Evolutionary conservation across 805 yeast species (phyloP).

Genomic region (Zygoascus flipseniorum): DNA sequence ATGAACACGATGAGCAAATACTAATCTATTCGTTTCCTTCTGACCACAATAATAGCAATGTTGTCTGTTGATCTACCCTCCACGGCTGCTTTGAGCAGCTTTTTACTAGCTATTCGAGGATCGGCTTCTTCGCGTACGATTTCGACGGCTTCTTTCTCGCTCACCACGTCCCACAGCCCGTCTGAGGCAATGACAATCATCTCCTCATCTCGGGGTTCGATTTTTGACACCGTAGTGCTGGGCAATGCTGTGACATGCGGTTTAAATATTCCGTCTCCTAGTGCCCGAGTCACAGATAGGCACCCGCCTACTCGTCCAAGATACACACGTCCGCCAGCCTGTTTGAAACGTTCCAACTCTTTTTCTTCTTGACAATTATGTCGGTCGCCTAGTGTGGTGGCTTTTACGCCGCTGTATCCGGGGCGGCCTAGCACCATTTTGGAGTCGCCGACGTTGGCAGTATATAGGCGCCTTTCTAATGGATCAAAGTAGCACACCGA

Average conservation of each 20-base stretch:
- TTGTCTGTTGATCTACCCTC: slow-evolving; percentile 78
- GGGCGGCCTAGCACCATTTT: slow-evolving; percentile 59
- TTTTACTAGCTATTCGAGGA: slow-evolving; percentile 58
- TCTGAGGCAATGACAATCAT: slow-evolving; percentile 90
- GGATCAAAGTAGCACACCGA: slow-evolving; percentile 75
- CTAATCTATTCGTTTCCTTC: slow-evolving; percentile 10
- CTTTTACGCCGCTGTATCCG: slow-evolving; percentile 39
- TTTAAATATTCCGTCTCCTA: slow-evolving; percentile 88
- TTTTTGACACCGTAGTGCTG: slow-evolving; percentile 69
- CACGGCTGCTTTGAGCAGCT: slow-evolving; percentile 63
- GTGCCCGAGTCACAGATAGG: slow-evolving; percentile 84
- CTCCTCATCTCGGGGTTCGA: slow-evolving; percentile 46
- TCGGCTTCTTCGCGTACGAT: slow-evolving; percentile 45
- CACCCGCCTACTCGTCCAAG: slow-evolving; percentile 91
- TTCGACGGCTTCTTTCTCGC: slow-evolving; percentile 78
- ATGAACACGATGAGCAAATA: not conserved
- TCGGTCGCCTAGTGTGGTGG: slow-evolving; percentile 76
- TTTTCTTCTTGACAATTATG: slow-evolving; percentile 78
- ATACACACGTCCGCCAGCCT: slow-evolving; percentile 77
- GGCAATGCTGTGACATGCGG: slow-evolving; percentile 82
- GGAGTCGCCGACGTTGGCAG: slow-evolving; percentile 94
- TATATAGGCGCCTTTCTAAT: slow-evolving; percentile 55
- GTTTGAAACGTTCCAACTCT: slow-evolving; percentile 67
- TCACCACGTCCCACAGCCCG: slow-evolving; percentile 92
- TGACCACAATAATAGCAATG: slow-evolving; percentile 83